Evolutionary conservation across 2,329 filamentous ascomycete species (phyloP).

Genomic region (Fusarium brachygibbosum): DNA sequence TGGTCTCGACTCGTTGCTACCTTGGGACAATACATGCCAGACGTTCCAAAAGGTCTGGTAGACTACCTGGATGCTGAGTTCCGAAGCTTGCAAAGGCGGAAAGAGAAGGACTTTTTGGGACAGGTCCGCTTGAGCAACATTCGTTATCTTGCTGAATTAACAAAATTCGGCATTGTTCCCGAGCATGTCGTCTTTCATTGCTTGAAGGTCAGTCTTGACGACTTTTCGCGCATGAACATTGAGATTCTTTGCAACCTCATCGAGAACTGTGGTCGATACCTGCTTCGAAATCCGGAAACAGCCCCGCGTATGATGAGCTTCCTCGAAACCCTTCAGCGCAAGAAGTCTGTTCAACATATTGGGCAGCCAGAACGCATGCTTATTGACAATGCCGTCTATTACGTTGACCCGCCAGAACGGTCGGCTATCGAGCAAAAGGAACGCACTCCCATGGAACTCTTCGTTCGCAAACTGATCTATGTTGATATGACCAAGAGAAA

Average conservation of each 20-base stretch:
- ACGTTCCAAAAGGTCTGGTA: slow-evolving; percentile 92
- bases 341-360: slow-evolving; percentile 95
- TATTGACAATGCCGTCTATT: slow-evolving; percentile 98
- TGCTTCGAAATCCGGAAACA: slow-evolving; percentile 92
- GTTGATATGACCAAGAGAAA: slow-evolving; percentile 94
- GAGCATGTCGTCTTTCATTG: slow-evolving; percentile 99
- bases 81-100: slow-evolving; percentile 93
- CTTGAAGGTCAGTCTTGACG: slow-evolving; percentile 95
- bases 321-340: slow-evolving; percentile 92
- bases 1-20: slow-evolving; percentile 96
- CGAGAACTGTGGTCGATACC: slow-evolving; percentile 95
- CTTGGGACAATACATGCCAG: slow-evolving; percentile 91
- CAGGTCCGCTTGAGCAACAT: slow-evolving; percentile 95
- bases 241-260: slow-evolving; percentile 97
- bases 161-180: slow-evolving; percentile 97
- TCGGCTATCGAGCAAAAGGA: slow-evolving; percentile 98
- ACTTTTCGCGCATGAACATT: slow-evolving; percentile 99
- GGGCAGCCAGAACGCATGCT: slow-evolving; percentile 97
- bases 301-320: slow-evolving; percentile 94
- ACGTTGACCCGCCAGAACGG: slow-evolving; percentile 93
- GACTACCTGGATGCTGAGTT: slow-evolving; percentile 97
- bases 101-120: slow-evolving; percentile 96
- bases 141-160: slow-evolving; percentile 96
- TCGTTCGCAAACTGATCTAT: slow-evolving; percentile 93
- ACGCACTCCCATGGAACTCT: slow-evolving; percentile 90